A percentile compares a stretch with the other conserved stretches of the same genome.
Evolutionary conservation across 345 rosid genomes (phyloP).

Genomic region (Firmiana major): DNA sequence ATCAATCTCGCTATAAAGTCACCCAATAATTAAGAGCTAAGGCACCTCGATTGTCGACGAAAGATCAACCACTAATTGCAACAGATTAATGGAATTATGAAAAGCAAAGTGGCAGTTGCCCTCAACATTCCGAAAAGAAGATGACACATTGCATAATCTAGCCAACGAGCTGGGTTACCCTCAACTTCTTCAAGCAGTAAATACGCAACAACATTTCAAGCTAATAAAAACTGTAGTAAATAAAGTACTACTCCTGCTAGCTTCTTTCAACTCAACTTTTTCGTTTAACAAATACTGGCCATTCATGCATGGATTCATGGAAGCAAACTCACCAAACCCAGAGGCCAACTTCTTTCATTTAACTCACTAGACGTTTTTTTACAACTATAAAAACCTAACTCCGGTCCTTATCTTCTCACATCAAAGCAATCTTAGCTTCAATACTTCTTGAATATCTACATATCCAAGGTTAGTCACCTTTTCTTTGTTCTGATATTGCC

Average conservation of each 20-base stretch:
- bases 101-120: not conserved
- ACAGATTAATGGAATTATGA: no score
- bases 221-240: not conserved
- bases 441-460: not conserved
- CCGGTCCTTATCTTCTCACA: not conserved
- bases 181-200: not conserved
- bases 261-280: no score
- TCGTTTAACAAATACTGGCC: not conserved
- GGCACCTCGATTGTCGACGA: not conserved
- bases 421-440: not conserved
- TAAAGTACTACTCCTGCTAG: no score
- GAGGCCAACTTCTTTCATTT: slow-evolving; percentile 3
- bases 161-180: not conserved
- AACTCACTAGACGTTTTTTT: not conserved
- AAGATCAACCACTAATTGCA: not conserved
- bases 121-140: not conserved
- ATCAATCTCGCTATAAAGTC: no score
- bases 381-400: not conserved
- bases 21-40: no score
- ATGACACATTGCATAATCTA: not conserved
- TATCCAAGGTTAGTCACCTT: no score
- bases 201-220: slow-evolving; percentile 7
- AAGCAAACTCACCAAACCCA: slow-evolving; percentile 12
- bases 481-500: no score
- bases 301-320: not conserved